phyloP scores from a whole-genome alignment of 2,329 filamentous ascomycete species.

The Coleophoma cylindrospora region DNA sequence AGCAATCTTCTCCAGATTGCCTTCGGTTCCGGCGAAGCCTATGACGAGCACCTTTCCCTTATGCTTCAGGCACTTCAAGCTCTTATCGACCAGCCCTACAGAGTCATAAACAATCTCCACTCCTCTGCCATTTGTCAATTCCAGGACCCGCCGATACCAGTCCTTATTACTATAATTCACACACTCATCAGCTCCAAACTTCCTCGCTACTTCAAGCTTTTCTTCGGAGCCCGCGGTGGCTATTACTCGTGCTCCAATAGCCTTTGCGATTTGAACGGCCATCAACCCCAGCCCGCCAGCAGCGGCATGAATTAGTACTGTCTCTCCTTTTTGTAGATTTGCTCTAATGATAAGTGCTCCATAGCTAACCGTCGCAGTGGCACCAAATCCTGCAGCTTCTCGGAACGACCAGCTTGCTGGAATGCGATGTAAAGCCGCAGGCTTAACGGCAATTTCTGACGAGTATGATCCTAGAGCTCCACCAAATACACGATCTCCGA shows the following conservation, averaged over 20 bases:
- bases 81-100: conserved; percentile 50
- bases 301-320: conserved; percentile 48
- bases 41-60: conserved; percentile 49
- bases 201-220: conserved; percentile 37
- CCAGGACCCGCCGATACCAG: conserved; percentile 48
- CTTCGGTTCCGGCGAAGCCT: conserved; percentile 50
- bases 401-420: conserved; percentile 39
- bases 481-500: conserved; percentile 51
- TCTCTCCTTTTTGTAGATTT: conserved; percentile 37
- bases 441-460: conserved; percentile 39
- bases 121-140: conserved; percentile 40
- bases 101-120: conserved; percentile 55
- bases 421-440: conserved; percentile 33
- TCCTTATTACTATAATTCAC: conserved; percentile 33
- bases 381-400: conserved; percentile 47
- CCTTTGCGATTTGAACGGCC: conserved; percentile 50
- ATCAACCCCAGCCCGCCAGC: conserved; percentile 50
- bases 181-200: conserved; percentile 34
- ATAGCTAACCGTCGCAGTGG: conserved; percentile 48
- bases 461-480: conserved; percentile 45
- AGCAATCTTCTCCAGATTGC: conserved; percentile 46
- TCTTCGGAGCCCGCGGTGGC: conserved; percentile 41
- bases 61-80: conserved; percentile 47
- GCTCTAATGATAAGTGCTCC: conserved; percentile 40
- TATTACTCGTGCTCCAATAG: conserved; percentile 46